These are phyloP conservation scores for Paspalum notatum DNA, from an alignment of 176 grass and related monocot species.

Conservation along the genomic window DNA sequence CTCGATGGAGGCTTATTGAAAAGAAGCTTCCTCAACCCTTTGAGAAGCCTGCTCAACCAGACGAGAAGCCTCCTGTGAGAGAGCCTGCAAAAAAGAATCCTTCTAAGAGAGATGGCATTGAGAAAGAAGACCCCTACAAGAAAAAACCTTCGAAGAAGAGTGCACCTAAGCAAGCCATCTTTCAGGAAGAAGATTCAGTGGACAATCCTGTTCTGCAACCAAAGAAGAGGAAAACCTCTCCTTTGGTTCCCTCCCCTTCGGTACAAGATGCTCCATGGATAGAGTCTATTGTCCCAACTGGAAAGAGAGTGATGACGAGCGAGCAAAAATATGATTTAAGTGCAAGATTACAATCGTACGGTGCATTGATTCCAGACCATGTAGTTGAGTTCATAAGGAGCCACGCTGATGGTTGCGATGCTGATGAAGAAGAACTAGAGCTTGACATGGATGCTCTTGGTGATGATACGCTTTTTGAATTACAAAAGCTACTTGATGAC, in stretches of 20 bases:
- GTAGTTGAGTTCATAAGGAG: conserved; percentile 78
- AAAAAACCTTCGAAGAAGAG: conserved; percentile 55
- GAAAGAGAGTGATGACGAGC: conserved; percentile 52
- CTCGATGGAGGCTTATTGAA: conserved; percentile 84
- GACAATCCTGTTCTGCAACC: conserved; percentile 54
- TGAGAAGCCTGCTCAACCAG: conserved; percentile 5
- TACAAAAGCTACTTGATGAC: conserved; percentile 83
- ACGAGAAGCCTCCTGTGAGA: conserved; percentile 28
- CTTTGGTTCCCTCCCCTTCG: conserved; percentile 28
- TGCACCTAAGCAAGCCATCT: conserved; percentile 51
- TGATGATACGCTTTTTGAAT: conserved; percentile 74
- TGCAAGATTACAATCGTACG: conserved; percentile 61
- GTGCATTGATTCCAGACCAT: conserved; percentile 67
- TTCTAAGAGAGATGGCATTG: conserved; percentile 48
- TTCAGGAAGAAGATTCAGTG: conserved; percentile 57
- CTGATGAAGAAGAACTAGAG: conserved; percentile 75
- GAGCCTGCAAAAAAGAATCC: conserved; percentile 30
- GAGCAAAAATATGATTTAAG: conserved; percentile 73
- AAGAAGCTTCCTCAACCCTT: conserved; percentile 64
- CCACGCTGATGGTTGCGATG: conserved; percentile 53
- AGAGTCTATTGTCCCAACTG: not conserved
- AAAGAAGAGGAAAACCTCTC: conserved; percentile 80
- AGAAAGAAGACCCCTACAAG: conserved; percentile 43
- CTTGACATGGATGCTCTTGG: conserved; percentile 78
- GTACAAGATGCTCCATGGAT: conserved; percentile 43